Conservation (phyloP, 768 basidiomycete species). For the Termitomyces sp. region DNA sequence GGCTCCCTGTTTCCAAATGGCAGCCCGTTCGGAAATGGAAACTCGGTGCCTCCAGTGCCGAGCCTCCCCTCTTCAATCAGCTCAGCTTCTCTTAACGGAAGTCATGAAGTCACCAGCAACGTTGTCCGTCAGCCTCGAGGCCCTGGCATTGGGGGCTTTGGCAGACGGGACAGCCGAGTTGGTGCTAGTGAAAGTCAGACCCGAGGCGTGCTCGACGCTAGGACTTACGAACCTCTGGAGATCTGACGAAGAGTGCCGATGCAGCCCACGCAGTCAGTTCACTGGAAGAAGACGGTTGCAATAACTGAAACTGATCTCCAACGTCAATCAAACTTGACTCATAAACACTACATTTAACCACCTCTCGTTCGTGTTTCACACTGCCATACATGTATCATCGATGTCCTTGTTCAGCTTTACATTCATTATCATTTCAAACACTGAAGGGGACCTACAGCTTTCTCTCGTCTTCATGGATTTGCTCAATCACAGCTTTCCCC, state of each 20-base stretch:
- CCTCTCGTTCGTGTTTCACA: constrained; percentile 11
- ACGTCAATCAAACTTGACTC: constrained; percentile 13
- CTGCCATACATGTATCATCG: constrained; percentile 27
- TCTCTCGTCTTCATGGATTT: constrained; percentile 25
- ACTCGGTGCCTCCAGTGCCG: constrained; percentile 72
- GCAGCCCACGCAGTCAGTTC: constrained; percentile 43
- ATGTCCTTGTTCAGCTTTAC: constrained; percentile 27
- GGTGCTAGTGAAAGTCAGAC: constrained; percentile 43
- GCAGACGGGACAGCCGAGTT: constrained; percentile 58
- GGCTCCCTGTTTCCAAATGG: constrained; percentile 62
- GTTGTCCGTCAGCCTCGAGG: constrained; percentile 87
- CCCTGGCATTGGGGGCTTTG: constrained; percentile 76
- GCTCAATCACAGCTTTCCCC: constrained; percentile 23
- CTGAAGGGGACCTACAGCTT: constrained; percentile 28
- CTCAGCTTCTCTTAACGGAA: constrained; percentile 38
- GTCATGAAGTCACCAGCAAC: constrained; percentile 41
- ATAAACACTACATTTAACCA: constrained; percentile 19
- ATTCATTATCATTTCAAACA: constrained; percentile 27
- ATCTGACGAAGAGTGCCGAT: constrained; percentile 48
- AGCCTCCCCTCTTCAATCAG: constrained; percentile 62
- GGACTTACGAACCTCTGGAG: constrained; percentile 85
- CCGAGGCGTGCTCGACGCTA: constrained; percentile 76
- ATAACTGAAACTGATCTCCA: constrained; percentile 30
- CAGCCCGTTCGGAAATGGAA: constrained; percentile 38
- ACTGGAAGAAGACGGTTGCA: constrained; percentile 43